phyloP scores from a whole-genome alignment of 306 rosid genomes.

The Pachyrhizus erosus region DNA sequence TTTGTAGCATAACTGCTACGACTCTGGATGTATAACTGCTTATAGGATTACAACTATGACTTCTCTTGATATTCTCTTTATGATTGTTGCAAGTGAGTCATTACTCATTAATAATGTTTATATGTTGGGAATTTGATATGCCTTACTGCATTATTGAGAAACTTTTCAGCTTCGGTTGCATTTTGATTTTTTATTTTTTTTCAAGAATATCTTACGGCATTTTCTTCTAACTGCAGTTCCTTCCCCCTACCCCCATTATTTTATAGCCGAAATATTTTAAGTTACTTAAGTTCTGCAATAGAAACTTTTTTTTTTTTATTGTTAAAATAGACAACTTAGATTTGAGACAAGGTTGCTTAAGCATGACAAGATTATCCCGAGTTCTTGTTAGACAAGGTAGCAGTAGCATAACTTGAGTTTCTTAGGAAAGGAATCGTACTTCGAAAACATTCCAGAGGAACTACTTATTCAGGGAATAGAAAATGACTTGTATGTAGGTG shows the following conservation, averaged over 20 bases:
- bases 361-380: conserved; percentile 20
- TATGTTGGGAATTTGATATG: background rate
- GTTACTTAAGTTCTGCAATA: conserved; percentile 5
- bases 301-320: background rate
- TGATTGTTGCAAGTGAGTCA: background rate
- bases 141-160: background rate
- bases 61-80: conserved; percentile 6
- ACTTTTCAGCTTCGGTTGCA: background rate
- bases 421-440: conserved; percentile 37
- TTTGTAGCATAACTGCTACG: too few relatives aligned
- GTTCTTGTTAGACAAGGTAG: conserved; percentile 41
- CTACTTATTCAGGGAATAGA: conserved; percentile 21
- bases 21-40: background rate
- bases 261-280: conserved; percentile 1
- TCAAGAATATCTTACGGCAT: background rate
- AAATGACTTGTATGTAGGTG: background rate
- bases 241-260: background rate
- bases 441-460: conserved; percentile 17
- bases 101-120: background rate
- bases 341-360: conserved; percentile 41
- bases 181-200: background rate
- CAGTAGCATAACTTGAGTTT: conserved; percentile 26
- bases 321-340: background rate
- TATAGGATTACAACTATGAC: background rate
- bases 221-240: background rate